Evolutionary conservation across 306 rosid genomes (phyloP).

Genomic region (Sicyos baderoa): DNA sequence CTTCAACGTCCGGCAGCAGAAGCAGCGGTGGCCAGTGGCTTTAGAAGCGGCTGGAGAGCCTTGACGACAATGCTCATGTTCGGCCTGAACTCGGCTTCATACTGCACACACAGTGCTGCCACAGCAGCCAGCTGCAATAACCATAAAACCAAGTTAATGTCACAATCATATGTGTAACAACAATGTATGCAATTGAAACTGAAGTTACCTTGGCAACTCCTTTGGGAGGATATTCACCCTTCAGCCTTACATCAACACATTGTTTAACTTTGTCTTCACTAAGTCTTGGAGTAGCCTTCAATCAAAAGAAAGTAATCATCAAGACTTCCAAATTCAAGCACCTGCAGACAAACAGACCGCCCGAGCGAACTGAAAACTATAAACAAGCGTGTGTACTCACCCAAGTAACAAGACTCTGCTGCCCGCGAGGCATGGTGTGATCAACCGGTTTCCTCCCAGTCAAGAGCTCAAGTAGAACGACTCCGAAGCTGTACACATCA

Average conservation of each 20-base stretch:
- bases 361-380: not conserved
- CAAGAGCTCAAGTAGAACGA: constrained; percentile 64
- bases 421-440: constrained; percentile 73
- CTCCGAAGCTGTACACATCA: constrained; percentile 68
- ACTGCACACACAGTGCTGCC: constrained; percentile 62
- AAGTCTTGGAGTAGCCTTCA: constrained; percentile 56
- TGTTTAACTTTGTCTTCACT: constrained; percentile 71
- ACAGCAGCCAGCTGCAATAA: constrained; percentile 56
- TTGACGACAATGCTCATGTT: constrained; percentile 67
- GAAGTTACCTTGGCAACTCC: constrained; percentile 56
- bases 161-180: not conserved
- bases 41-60: constrained; percentile 67
- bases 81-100: constrained; percentile 68
- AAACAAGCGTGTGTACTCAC: constrained; percentile 19
- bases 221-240: constrained; percentile 65
- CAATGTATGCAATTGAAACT: not conserved
- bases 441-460: constrained; percentile 67
- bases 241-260: constrained; percentile 63
- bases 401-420: constrained; percentile 59
- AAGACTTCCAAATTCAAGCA: not conserved
- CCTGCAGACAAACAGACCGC: not conserved
- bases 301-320: not conserved
- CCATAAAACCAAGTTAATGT: constrained; percentile 17
- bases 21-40: constrained; percentile 33
- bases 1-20: constrained; percentile 28